These are phyloP conservation scores for Acanthamoeba lenticulata DNA, from an alignment of 208 protist genomes.

Conservation along the genomic window DNA sequence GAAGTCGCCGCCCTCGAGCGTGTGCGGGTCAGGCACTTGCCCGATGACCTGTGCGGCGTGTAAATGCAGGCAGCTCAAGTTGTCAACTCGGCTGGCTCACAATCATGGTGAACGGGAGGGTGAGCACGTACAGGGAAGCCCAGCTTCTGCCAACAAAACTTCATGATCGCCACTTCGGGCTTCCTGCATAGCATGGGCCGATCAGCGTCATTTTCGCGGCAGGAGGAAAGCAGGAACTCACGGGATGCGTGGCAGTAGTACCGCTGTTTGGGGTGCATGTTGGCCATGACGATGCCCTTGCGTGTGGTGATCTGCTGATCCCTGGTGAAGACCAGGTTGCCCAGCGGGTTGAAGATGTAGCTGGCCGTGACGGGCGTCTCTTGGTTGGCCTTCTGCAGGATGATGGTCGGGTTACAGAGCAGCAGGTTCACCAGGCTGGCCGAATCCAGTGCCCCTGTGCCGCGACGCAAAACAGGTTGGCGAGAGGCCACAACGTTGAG, in stretches of 20 bases:
- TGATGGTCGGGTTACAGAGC: conserved; percentile 16
- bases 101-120: not conserved
- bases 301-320: conserved; percentile 88
- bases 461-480: not conserved
- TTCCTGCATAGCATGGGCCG: conserved; percentile 72
- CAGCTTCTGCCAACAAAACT: conserved; percentile 85
- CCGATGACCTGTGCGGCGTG: conserved; percentile 74
- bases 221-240: not conserved
- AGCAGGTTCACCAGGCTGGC: not conserved
- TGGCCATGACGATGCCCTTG: conserved; percentile 83
- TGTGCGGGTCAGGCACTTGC: conserved; percentile 73
- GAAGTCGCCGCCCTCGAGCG: conserved; percentile 88
- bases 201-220: too few relatives aligned
- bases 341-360: conserved; percentile 71
- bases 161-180: conserved; percentile 81
- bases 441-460: not conserved
- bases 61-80: not conserved
- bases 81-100: too few relatives aligned
- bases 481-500: not conserved
- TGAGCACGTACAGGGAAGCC: conserved; percentile 66
- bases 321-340: conserved; percentile 86
- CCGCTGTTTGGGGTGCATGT: conserved; percentile 62
- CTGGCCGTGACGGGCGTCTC: conserved; percentile 4
- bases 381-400: not conserved
- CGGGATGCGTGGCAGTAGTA: not conserved